Evolutionary conservation across 805 yeast genomes (phyloP), one percentile per base, ranked within the genome.

Genomic region (Citeromyces matritensis): DNA sequence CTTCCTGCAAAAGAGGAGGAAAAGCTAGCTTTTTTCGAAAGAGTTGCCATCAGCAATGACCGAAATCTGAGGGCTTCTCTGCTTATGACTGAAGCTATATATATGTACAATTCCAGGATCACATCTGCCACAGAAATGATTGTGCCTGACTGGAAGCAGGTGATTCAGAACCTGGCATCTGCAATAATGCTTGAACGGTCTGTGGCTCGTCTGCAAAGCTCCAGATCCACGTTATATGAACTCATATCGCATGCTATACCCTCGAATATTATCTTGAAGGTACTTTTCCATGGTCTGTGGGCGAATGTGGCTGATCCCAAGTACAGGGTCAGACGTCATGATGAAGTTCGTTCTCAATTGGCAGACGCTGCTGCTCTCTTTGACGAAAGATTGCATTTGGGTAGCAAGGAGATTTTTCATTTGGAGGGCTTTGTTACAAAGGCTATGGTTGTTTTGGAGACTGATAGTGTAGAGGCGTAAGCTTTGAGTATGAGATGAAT

Each of bases 201-300:
- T 1, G 94, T 85, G 14, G 60, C 74, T 11, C 60, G 60, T 24
- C 49, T 69, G 36, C 69, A 70, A 25, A 68, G 74, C 47, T 57
- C 77, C 42, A 63, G 93, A 61, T 58, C 79, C 23, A 60, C 72
- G 15, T 55, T 88, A 30, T 81, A 91, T 52, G 96, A 91, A 48
- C 58, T 91, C 24, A 53, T 91, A 23, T 73, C 95, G 0, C 98
- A 91, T 52, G 86, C 97, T 42, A 88, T 91, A 26, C 97, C 98
- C 0, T 77, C 96, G 3, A 67, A 75, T 35, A 57, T 73, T n/a
- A 75, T 91, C 13, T 55, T 88, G 42, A 83, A 82, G 45, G 73
- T 60, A 27, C 49, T 79, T 30, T 48, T 59, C 15, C 45, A 50
- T 29, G 46, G 47, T 17, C 42, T 68, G 17, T 51, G 57, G 49